These are phyloP conservation scores for Penicillium lividum DNA, from an alignment of 495 filamentous ascomycete genomes.

Conservation along the genomic window DNA sequence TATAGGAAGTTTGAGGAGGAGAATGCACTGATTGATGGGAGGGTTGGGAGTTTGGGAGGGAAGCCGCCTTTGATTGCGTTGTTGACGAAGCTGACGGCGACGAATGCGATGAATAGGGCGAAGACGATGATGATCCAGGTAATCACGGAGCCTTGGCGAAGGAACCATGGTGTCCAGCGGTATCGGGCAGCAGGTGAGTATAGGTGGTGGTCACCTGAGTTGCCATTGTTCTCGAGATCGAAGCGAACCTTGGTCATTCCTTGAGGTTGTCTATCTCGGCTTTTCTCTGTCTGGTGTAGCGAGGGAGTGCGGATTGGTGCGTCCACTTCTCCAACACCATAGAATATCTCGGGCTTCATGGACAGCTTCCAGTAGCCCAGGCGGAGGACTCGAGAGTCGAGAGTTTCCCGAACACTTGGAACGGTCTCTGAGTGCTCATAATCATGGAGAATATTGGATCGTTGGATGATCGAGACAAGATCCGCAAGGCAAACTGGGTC, in stretches of 20 bases:
- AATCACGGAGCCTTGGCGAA: slow-evolving; percentile 62
- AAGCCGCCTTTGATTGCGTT: slow-evolving; percentile 68
- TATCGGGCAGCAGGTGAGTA: slow-evolving; percentile 53
- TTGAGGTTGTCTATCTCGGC: slow-evolving; percentile 33
- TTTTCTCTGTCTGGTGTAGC: slow-evolving; percentile 41
- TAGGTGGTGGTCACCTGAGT: slow-evolving; percentile 41
- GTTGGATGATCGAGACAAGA: slow-evolving; percentile 69
- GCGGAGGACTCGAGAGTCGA: slow-evolving; percentile 57
- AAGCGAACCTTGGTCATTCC: slow-evolving; percentile 35
- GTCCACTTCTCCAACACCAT: slow-evolving; percentile 64
- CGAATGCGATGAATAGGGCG: slow-evolving; percentile 68
- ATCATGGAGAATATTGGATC: slow-evolving; percentile 73
- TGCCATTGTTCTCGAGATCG: slow-evolving; percentile 48
- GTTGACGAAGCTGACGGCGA: slow-evolving; percentile 76
- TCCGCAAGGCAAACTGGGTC: slow-evolving; percentile 80
- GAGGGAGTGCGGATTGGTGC: slow-evolving; percentile 57
- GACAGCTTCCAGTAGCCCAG: slow-evolving; percentile 82
- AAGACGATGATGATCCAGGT: slow-evolving; percentile 63
- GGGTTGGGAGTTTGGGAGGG: slow-evolving; percentile 61
- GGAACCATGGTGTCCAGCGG: slow-evolving; percentile 77
- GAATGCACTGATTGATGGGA: slow-evolving; percentile 64
- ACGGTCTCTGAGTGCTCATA: slow-evolving; percentile 62
- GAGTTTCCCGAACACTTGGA: slow-evolving; percentile 44
- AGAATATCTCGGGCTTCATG: slow-evolving; percentile 60
- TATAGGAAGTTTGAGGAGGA: slow-evolving; percentile 87